phyloP scores from a whole-genome alignment of 495 filamentous ascomycete genomes.

The Daldinia concentrica region DNA sequence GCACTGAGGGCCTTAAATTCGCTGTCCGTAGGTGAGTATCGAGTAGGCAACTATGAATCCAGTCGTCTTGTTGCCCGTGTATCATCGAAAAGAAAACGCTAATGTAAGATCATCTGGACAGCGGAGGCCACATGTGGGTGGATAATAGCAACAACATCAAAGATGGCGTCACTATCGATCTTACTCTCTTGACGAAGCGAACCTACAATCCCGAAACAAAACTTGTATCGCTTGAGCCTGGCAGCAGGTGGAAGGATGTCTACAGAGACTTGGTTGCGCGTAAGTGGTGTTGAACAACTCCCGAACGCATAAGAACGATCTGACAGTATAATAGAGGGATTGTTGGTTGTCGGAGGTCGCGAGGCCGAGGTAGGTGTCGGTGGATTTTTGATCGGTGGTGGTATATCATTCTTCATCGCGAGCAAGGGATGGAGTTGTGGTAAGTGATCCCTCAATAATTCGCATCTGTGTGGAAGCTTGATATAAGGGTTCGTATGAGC shows the following conservation, averaged over 20 bases:
- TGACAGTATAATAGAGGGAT: constrained; percentile 40
- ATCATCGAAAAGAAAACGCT: not conserved
- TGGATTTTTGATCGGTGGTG: constrained; percentile 67
- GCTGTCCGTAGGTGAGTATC: not conserved
- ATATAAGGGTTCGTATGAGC: not conserved
- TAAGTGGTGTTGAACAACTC: not conserved
- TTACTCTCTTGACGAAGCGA: not conserved
- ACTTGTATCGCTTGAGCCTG: not conserved
- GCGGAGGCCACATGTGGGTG: not conserved
- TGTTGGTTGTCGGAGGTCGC: constrained; percentile 66
- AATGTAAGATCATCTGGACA: not conserved
- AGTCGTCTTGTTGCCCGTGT: not conserved
- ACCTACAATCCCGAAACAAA: not conserved
- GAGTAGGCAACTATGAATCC: not conserved
- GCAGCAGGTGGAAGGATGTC: not conserved
- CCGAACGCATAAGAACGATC: not conserved
- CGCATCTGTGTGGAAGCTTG: not conserved
- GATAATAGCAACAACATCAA: not conserved
- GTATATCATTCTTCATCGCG: constrained; percentile 61
- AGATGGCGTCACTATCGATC: not conserved
- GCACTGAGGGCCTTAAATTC: constrained; percentile 24
- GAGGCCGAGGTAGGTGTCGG: constrained; percentile 64
- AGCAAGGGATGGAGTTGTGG: constrained; percentile 60
- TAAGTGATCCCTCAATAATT: constrained; percentile 8
- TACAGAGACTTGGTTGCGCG: not conserved